phyloP scores from a whole-genome alignment of 192 early-diverging fungal genomes.

The Endogone sp. region DNA sequence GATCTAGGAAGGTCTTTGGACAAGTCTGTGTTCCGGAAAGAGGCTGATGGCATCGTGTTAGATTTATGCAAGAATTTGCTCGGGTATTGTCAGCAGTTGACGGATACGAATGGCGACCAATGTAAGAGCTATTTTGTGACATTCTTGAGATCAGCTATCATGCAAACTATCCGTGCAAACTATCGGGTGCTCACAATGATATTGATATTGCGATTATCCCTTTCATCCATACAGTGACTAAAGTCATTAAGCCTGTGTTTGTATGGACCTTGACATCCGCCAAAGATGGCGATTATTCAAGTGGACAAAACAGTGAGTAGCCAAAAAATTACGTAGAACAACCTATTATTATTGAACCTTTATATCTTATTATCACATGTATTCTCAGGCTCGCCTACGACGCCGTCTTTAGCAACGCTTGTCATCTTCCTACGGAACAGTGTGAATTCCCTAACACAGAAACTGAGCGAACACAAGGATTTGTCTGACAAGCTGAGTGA shows the following conservation, averaged over 20 bases:
- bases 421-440: constrained; percentile 23
- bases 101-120: constrained; percentile 10
- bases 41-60: constrained; percentile 35
- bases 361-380: too few species aligned
- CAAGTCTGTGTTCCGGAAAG: constrained; percentile 21
- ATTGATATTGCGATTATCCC: neutral
- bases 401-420: constrained; percentile 35
- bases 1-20: neutral
- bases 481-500: constrained; percentile 21
- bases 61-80: constrained; percentile 51
- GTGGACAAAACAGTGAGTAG: too few species aligned
- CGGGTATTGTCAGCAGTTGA: constrained; percentile 44
- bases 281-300: constrained; percentile 17
- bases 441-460: constrained; percentile 23
- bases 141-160: constrained; percentile 2
- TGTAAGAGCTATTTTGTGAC: constrained; percentile 2
- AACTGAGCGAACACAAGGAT: constrained; percentile 19
- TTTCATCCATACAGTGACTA: neutral
- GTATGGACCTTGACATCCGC: constrained; percentile 29
- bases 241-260: constrained; percentile 21
- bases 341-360: too few species aligned
- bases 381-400: constrained; percentile 4
- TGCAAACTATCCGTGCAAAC: too few species aligned
- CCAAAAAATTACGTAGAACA: too few species aligned
- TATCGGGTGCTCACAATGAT: too few species aligned